phyloP scores from a whole-genome alignment of 192 early-diverging fungal genomes.

The Coemansia sp. region DNA sequence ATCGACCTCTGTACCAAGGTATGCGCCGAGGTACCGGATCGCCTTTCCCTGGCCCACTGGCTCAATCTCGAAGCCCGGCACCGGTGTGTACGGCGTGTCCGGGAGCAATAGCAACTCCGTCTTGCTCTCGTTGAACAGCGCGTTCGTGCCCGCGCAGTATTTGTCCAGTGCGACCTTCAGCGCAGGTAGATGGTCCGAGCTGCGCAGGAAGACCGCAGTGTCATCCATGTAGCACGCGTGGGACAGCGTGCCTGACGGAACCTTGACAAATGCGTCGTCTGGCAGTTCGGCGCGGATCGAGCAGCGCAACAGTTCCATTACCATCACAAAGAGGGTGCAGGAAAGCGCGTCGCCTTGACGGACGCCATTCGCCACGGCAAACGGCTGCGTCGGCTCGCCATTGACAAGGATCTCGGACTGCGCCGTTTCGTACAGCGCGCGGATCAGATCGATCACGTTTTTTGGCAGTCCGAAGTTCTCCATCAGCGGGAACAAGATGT shows the following conservation, averaged over 20 bases:
- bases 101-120: not conserved
- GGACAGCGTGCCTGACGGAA: not conserved
- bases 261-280: not conserved
- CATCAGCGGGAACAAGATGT: conserved; percentile 7
- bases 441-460: not conserved
- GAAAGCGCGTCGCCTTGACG: conserved; percentile 8
- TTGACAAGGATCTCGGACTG: not conserved
- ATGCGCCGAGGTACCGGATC: not conserved
- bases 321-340: conserved; percentile 9
- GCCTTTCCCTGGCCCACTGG: no score
- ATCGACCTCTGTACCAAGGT: not conserved
- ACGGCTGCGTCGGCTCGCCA: not conserved
- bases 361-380: conserved; percentile 3
- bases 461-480: not conserved
- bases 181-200: not conserved
- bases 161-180: not conserved
- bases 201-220: not conserved
- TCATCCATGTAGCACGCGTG: not conserved
- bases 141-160: not conserved
- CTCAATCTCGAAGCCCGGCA: no score
- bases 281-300: not conserved
- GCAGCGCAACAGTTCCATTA: conserved; percentile 1
- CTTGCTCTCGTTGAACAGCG: not conserved
- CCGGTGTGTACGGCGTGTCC: not conserved
- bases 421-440: not conserved